Conservation (phyloP, 2,329 filamentous ascomycete species). For the Chaetomiaceae sp. region DNA sequence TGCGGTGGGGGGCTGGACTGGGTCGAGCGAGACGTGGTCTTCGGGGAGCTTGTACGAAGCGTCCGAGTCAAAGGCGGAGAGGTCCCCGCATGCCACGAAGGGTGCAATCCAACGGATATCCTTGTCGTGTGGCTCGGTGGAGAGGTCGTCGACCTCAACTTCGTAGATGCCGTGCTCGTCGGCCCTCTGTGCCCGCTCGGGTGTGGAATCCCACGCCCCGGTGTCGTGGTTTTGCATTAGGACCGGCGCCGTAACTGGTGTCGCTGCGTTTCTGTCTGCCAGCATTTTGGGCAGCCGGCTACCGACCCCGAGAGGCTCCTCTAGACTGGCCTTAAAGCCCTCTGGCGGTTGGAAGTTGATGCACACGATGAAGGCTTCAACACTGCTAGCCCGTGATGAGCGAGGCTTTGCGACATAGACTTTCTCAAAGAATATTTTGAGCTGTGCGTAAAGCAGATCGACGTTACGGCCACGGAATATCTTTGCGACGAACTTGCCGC, state of each 20-base stretch:
- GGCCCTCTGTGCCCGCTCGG: conserved; percentile 10
- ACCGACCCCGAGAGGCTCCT: conserved; percentile 67
- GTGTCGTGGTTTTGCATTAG: conserved; percentile 44
- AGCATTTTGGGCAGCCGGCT: conserved; percentile 50
- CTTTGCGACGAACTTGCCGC: conserved; percentile 96
- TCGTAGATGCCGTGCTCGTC: conserved; percentile 41
- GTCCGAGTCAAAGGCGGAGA: conserved; percentile 93
- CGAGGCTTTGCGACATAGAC: conserved; percentile 92
- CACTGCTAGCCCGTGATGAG: conserved; percentile 89
- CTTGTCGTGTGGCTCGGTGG: conserved; percentile 31
- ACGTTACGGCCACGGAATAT: conserved; percentile 94
- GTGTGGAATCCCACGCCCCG: conserved; percentile 41
- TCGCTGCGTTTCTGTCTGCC: conserved; percentile 37
- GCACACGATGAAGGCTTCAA: conserved; percentile 92
- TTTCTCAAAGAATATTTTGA: conserved; percentile 82
- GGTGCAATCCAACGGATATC: conserved; percentile 80
- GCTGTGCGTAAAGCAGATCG: conserved; percentile 89
- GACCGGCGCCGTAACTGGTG: conserved; percentile 40
- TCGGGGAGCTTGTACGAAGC: conserved; percentile 88
- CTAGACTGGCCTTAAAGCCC: conserved; percentile 70
- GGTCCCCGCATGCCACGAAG: conserved; percentile 94
- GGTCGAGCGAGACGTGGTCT: conserved; percentile 80
- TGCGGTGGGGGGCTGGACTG: conserved; percentile 90
- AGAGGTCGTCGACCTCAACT: conserved; percentile 47
- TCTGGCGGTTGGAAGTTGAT: conserved; percentile 78